Evolutionary conservation across 1,139 yeast genomes (phyloP).

Genomic region (Wickerhamomyces sp.): DNA sequence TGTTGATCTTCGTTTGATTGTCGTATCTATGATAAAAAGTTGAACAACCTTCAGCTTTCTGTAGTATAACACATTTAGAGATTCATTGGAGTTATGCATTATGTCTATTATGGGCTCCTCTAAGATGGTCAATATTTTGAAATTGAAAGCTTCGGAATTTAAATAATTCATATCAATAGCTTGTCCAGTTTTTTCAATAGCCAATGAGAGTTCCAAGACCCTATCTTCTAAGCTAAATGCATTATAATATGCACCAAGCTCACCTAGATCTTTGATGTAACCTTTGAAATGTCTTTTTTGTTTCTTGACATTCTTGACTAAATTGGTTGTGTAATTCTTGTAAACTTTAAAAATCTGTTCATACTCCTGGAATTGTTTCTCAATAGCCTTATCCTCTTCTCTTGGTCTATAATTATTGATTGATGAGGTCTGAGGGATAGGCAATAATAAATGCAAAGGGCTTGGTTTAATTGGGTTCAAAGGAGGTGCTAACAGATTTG

Average conservation of each 20-base stretch:
- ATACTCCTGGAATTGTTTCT: constrained; percentile 49
- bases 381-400: constrained; percentile 15
- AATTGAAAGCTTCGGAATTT: constrained; percentile 63
- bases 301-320: constrained; percentile 56
- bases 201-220: constrained; percentile 37
- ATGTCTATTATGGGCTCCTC: constrained; percentile 84
- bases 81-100: constrained; percentile 68
- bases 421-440: constrained; percentile 36
- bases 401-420: constrained; percentile 23
- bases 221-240: constrained; percentile 66
- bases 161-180: constrained; percentile 71
- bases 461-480: constrained; percentile 47
- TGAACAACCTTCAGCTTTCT: constrained; percentile 70
- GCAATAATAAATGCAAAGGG: constrained; percentile 58
- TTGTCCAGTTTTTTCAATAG: constrained; percentile 74
- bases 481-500: constrained; percentile 53
- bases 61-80: constrained; percentile 64
- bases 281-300: constrained; percentile 42
- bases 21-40: constrained; percentile 39
- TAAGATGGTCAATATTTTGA: constrained; percentile 64
- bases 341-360: constrained; percentile 57
- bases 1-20: constrained; percentile 25
- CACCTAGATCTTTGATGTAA: constrained; percentile 36
- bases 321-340: constrained; percentile 57
- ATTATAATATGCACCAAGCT: constrained; percentile 44